Percentiles rank a stretch among this genome's conserved stretches.
These are phyloP conservation scores for Leccinum pachyderme DNA, from an alignment of 1,284 basidiomycete species.

Conservation along the genomic window DNA sequence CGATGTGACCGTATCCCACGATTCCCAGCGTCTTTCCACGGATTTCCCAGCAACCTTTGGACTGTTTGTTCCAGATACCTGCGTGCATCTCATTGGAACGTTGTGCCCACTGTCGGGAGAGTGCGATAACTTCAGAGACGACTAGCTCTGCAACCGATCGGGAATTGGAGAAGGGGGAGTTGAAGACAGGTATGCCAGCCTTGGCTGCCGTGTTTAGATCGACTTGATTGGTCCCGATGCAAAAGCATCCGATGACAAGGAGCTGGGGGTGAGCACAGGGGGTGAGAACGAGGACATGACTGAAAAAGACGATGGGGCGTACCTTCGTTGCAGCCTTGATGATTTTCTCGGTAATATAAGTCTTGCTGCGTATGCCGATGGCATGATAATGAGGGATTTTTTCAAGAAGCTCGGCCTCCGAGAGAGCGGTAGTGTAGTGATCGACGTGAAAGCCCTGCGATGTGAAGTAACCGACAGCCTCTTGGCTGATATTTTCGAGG, in stretches of 20 bases:
- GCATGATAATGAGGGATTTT: slow-evolving; percentile 91
- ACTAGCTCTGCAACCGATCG: slow-evolving; percentile 99
- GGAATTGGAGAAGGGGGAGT: slow-evolving; percentile 99
- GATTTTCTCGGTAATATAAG: slow-evolving; percentile 90
- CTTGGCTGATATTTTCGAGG: slow-evolving; percentile 94
- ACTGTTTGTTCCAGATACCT: slow-evolving; percentile 98
- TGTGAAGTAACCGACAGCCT: slow-evolving; percentile 82
- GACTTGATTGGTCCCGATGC: slow-evolving; percentile 99
- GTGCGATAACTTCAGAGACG: slow-evolving; percentile 89
- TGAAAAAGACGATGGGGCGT: slow-evolving; percentile 17
- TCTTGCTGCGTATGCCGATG: slow-evolving; percentile 96
- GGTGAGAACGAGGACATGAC: slow-evolving; percentile 4
- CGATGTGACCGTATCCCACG: slow-evolving; percentile 98
- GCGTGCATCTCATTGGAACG: slow-evolving; percentile 84
- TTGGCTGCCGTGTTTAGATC: slow-evolving; percentile 84
- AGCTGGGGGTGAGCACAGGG: slow-evolving; percentile 52
- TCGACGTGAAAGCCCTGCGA: slow-evolving; percentile 93
- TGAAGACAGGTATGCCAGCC: slow-evolving; percentile 97
- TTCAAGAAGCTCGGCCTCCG: slow-evolving; percentile 88
- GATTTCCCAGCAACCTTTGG: slow-evolving; percentile 97
- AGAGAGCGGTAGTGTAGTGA: slow-evolving; percentile 83
- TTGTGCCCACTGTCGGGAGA: slow-evolving; percentile 94
- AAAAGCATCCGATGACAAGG: slow-evolving; percentile 97
- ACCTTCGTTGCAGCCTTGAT: slow-evolving; percentile 85
- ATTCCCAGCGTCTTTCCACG: slow-evolving; percentile 98